A percentile compares a stretch with the other conserved stretches of the same genome.
Conservation (phyloP, 768 basidiomycete genomes). For the Boletus sp. region DNA sequence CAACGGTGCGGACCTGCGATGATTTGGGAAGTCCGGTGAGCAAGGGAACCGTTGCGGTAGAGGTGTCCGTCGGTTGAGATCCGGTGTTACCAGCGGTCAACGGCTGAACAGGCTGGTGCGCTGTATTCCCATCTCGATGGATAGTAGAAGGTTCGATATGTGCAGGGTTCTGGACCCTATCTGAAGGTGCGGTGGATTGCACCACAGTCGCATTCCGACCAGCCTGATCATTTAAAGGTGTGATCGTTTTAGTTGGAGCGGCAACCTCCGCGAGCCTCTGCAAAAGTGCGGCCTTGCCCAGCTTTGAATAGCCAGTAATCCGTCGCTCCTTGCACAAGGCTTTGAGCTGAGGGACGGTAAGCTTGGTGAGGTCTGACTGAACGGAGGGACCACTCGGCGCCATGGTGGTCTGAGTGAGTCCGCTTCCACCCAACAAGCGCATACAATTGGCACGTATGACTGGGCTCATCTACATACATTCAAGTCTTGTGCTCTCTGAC, state of each 20-base stretch:
- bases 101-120: neutral
- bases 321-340: slow-evolving; percentile 62
- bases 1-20: neutral
- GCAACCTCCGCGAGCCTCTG: slow-evolving; percentile 36
- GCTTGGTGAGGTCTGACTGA: slow-evolving; percentile 26
- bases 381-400: neutral
- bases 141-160: neutral
- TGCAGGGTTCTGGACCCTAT: neutral
- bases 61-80: neutral
- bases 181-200: neutral
- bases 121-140: neutral
- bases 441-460: neutral
- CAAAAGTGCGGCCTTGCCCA: slow-evolving; percentile 55
- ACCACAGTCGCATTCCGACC: neutral
- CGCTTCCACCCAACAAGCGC: neutral
- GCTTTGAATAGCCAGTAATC: slow-evolving; percentile 65
- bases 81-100: neutral
- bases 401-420: slow-evolving; percentile 5
- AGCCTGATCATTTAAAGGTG: neutral
- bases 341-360: slow-evolving; percentile 64
- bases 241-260: neutral
- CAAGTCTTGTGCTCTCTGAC: slow-evolving; percentile 10
- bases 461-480: neutral
- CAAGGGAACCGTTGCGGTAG: neutral
- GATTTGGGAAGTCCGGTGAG: neutral